A percentile compares a stretch with the other conserved stretches of the same genome.
These are phyloP conservation scores for Botryotinia calthae DNA, from an alignment of 2,329 filamentous ascomycete species.

Conservation along the genomic window DNA sequence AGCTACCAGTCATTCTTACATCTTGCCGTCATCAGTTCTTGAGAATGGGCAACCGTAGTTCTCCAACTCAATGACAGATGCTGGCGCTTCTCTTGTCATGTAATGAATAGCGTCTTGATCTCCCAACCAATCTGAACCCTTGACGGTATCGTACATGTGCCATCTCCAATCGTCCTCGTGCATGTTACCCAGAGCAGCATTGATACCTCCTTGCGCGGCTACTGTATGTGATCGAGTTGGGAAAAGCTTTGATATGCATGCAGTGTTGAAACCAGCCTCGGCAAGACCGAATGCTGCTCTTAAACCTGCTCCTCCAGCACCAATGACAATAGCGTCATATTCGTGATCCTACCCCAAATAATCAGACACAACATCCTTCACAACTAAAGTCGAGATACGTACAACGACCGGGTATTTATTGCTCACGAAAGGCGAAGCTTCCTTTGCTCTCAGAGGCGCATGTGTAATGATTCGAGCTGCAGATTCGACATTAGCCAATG, in stretches of 20 bases:
- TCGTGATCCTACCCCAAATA: conserved; percentile 72
- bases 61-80: conserved; percentile 90
- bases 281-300: conserved; percentile 62
- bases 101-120: conserved; percentile 98
- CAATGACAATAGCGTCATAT: conserved; percentile 83
- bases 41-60: conserved; percentile 98
- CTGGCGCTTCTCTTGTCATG: conserved; percentile 93
- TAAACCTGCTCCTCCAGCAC: conserved; percentile 61
- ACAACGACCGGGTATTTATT: conserved; percentile 91
- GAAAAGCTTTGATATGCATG: conserved; percentile 66
- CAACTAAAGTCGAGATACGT: conserved; percentile 40
- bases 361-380: conserved; percentile 25
- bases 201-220: conserved; percentile 65
- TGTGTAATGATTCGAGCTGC: conserved; percentile 82
- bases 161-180: conserved; percentile 98
- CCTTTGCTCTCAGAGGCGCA: conserved; percentile 84
- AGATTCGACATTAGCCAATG: conserved; percentile 26
- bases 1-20: conserved; percentile 51
- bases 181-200: conserved; percentile 63
- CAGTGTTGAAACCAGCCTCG: conserved; percentile 62
- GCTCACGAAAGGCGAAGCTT: conserved; percentile 82
- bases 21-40: conserved; percentile 92
- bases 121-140: conserved; percentile 95
- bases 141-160: conserved; percentile 99
- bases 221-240: conserved; percentile 64